Evolutionary conservation across 139 green algal species (phyloP), one percentile per base, ranked within the genome.

Genomic region (Chlorella ohadii): DNA sequence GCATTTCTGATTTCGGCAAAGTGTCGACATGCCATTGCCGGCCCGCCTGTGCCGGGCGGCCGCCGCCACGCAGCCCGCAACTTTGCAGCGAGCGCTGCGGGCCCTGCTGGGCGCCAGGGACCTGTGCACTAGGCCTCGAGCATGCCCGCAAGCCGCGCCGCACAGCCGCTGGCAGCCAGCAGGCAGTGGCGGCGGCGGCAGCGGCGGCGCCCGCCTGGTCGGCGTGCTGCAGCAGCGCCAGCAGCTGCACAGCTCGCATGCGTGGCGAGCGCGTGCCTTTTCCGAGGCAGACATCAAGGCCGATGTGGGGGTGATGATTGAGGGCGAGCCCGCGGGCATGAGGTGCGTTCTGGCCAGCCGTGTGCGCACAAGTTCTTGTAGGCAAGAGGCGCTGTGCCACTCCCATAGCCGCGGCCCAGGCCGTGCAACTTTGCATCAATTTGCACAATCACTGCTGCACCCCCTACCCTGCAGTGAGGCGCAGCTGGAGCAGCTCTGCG

Each of bases 271-370:
- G 16, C 51, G 61, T 15, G 70, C 63, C 34, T 84, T 87, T 31
- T 72, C 71, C 7, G 39, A 63, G 34, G 80, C 34, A 5, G 81
- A 84, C 47, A 73, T 89, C 41, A 39, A 80, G n/a, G 73, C 80
- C 0, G 86, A 90, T 12, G 89, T 95, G 17, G 92, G 93, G 19
- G 56, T 91, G 34, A 81, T 92, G 41, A n/a, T 92, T 0, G 92
- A 95, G 61, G 92, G 92, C 25, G 78, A 83, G 33, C 91, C 89
- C 3, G 41, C 39, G 12, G 34, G 68, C 27, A 6, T 85, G 34
- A 83, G 77, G 77, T 82, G 23, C 31, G 34, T 27, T n/a, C n/a
- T n/a, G n/a, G 65, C 65, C 63, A 4, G 63, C 63, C 28, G 28
- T n/a, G n/a, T n/a, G n/a, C n/a, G n/a, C n/a, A n/a, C n/a, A n/a